Evolutionary conservation across 257 asterid species (phyloP), one percentile per base, ranked within the genome.

Genomic region (Przewalskia tangutica): DNA sequence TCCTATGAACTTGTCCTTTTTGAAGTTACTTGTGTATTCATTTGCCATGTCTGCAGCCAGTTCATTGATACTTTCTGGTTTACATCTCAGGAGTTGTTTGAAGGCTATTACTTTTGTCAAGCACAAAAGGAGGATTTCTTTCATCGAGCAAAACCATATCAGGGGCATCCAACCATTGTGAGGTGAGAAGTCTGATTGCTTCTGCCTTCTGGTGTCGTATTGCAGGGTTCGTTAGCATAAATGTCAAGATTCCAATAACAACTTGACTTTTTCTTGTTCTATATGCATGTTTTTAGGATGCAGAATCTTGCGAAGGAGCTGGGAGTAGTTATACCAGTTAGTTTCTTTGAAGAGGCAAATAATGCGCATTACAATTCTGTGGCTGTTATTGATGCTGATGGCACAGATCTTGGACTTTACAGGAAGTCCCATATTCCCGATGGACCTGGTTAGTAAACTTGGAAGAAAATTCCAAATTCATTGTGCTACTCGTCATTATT

Each of bases 401-500:
- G 99, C 78, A 91, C 97, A 68, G 97, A 91, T 84, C 92, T 93
- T 82, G 99, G 99, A 80, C 94, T 96, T 77, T 94, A 96, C 84
- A 92, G 99, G 83, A 96, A 96, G 87, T 93, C 99, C 73, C 98
- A 96, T 89, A 94, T 93, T 85, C 98, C 99, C 11, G 99, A 93
- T 84, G 99, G 99, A 58, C 98, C 98, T 87, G 99, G 98, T 94
- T 73, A 80, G 92, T 67, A 50, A 50, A 79, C 50, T 81, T 53
- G 65, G 82, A 59, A 42, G 77, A 68, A 65, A 10, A 64, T 81
- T 50, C 18, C 40, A 48, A 80, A 27, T 65, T 48, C 60, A 50
- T 50, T 50, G n/a, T 48, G 48, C 83, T 81, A 50, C 50, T 50
- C 50, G 76, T 32, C 59, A 5, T 63, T 63, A 65, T 65, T 14